Evolutionary conservation across 2,329 filamentous ascomycete genomes (phyloP), one percentile per base, ranked within the genome.

Genomic region (Paraphoma sp.): DNA sequence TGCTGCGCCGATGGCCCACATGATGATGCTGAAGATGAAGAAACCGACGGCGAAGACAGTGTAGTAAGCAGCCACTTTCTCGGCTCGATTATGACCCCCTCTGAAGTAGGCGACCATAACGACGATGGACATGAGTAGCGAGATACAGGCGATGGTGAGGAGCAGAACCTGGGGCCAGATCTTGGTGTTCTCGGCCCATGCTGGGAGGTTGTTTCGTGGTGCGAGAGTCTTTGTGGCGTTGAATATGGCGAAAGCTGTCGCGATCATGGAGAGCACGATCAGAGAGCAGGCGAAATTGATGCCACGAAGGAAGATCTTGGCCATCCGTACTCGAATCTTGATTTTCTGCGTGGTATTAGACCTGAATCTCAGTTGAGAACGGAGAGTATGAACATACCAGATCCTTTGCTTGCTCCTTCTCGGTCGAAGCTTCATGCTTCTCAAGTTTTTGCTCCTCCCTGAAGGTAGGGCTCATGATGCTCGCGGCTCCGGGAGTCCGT

Each of bases 221-320:
- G 93, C 87, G 1, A 99, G 82, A 14, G 79, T 51, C 73, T 86
- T 91, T 56, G 95, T 97, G 48, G 93, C 86, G 76, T 95, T 92
- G 86, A 99, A 99, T 77, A 99, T 93, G 65, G 88, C 82, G 72
- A 99, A 91, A 3, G 92, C 92, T n/a, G 92, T 86, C 12, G 90
- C 88, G 51, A 99, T 82, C 86, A 99, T 94, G 60, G 93, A 84
- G 55, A 99, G 85, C 64, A 99, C 92, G 74, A 99, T 97, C 58
- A 98, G 84, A 76, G 91, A 94, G 83, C 95, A 99, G 78, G 92
- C 93, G 78, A 99, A 98, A 84, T 94, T 97, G 80, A 98, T 91
- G 54, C 92, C 90, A 64, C 95, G 90, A n/a, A 99, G 88, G 60
- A 96, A 87, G 69, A 98, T 89, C 82, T 99, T 99, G 67, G 94